A percentile compares a stretch with the other conserved stretches of the same genome.
phyloP scores from a whole-genome alignment of 257 asterid genomes.

The Solanum tarapatanum region DNA sequence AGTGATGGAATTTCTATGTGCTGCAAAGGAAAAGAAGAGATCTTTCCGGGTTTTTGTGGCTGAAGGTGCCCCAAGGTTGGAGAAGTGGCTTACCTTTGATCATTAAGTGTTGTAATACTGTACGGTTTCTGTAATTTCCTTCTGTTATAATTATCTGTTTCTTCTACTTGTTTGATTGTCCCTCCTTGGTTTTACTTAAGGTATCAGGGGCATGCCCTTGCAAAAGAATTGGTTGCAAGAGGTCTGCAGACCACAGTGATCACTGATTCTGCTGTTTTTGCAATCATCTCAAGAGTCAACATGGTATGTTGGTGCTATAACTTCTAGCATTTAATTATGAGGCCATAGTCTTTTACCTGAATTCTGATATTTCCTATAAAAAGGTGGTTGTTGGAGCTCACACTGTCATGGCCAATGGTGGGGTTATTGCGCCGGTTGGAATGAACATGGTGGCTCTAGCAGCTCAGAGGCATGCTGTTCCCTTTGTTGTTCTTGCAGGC shows the following conservation, averaged over 20 bases:
- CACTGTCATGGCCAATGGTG: slow-evolving; percentile 97
- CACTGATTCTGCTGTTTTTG: slow-evolving; percentile 97
- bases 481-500: slow-evolving; percentile 97
- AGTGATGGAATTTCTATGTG: slow-evolving; percentile 75
- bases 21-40: slow-evolving; percentile 95
- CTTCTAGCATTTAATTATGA: neutral
- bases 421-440: slow-evolving; percentile 95
- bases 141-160: neutral
- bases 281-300: slow-evolving; percentile 97
- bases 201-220: slow-evolving; percentile 92
- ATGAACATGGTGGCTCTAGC: slow-evolving; percentile 95
- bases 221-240: slow-evolving; percentile 78
- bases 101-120: neutral
- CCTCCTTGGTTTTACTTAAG: slow-evolving; percentile 28
- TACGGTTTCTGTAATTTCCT: neutral
- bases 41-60: slow-evolving; percentile 93
- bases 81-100: slow-evolving; percentile 4
- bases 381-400: slow-evolving; percentile 99
- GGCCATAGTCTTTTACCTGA: neutral
- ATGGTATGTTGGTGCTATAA: slow-evolving; percentile 43
- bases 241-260: slow-evolving; percentile 91
- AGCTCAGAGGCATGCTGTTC: slow-evolving; percentile 94
- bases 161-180: neutral
- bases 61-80: slow-evolving; percentile 98
- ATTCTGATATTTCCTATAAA: slow-evolving; percentile 9